Evolutionary conservation across 2,329 filamentous ascomycete genomes (phyloP), one percentile per base, ranked within the genome.

Genomic region (Aspergillus sp.): DNA sequence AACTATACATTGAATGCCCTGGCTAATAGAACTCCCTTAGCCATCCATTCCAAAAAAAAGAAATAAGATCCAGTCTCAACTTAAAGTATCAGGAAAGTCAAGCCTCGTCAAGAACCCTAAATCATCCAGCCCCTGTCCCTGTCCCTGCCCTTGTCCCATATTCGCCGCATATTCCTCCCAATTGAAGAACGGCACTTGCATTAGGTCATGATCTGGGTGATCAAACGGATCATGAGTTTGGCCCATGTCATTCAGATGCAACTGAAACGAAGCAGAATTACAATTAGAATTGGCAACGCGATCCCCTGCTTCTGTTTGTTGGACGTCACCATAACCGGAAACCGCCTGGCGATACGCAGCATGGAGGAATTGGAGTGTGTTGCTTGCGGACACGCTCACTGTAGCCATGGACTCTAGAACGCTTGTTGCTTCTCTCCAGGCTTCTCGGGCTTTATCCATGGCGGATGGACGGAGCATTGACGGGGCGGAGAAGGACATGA

Each of bases 321-420:
- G 27, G 23, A 7, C 23, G 27, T 31, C 27, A 9, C 27, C 9
- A 11, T 31, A 31, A 31, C 27, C 27, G 9, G 27, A 9, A 31
- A 46, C 51, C 11, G 41, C 51, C 5, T 47, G 51, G 6, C 27
- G 12, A 54, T 54, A 54, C 1, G 58, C 53, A 4, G 59, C 55
- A 57, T 6, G 12, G 4, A 57, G 40, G 6, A 73, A 71, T 12
- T 64, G 63, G 7, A 73, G 60, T 2, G 69, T 69, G 40, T 70
- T 73, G 9, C 68, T 58, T 5, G 68, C 68, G 4, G 69, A 73
- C 0, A 62, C 39, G 51, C 70, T 69, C 37, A 70, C 71, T 2
- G 61, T 56, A 6, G 65, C 62, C 70, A 73, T 70, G 31, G 63
- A 58, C 7, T 54, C 52, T 0, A 73, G 60, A 8, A 73, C 62